Percentiles rank a stretch among this genome's conserved stretches.
These are phyloP conservation scores for Solioccasus polychromus DNA, from an alignment of 768 basidiomycete species.

Conservation along the genomic window DNA sequence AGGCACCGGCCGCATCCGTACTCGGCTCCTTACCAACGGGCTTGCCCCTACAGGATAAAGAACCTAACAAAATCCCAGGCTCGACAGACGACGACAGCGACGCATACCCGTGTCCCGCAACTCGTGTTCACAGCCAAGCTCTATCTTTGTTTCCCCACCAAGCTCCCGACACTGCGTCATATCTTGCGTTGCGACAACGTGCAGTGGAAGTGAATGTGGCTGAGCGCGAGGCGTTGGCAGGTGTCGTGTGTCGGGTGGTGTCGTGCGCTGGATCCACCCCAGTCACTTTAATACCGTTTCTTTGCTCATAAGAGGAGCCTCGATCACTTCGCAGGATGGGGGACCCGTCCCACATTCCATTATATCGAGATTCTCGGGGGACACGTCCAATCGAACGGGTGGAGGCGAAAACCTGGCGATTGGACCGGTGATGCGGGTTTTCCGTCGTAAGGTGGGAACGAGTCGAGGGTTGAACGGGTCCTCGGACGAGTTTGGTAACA, in stretches of 20 bases:
- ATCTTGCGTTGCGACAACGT: background rate
- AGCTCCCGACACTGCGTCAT: constrained; percentile 4
- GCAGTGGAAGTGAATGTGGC: background rate
- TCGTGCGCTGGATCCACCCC: background rate
- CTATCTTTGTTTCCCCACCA: constrained; percentile 4
- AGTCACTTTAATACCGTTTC: constrained; percentile 14
- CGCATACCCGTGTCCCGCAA: too few species aligned
- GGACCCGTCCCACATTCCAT: background rate
- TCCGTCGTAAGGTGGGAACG: constrained; percentile 17
- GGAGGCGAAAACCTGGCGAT: background rate
- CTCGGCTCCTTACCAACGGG: constrained; percentile 16
- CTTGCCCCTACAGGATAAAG: constrained; percentile 6
- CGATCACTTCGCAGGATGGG: constrained; percentile 6
- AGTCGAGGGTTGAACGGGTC: constrained; percentile 17
- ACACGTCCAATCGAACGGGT: background rate
- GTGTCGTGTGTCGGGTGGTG: too few species aligned
- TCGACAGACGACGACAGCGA: too few species aligned
- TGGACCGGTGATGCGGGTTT: constrained; percentile 19
- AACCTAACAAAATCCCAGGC: background rate
- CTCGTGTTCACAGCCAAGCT: constrained; percentile 10
- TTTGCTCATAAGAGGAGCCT: background rate
- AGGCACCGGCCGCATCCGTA: constrained; percentile 6
- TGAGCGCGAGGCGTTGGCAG: constrained; percentile 6
- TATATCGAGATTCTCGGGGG: too few species aligned
- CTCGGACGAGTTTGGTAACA: constrained; percentile 14